Conservation (phyloP, 2,329 filamentous ascomycete species). For the Colletotrichum lupini region DNA sequence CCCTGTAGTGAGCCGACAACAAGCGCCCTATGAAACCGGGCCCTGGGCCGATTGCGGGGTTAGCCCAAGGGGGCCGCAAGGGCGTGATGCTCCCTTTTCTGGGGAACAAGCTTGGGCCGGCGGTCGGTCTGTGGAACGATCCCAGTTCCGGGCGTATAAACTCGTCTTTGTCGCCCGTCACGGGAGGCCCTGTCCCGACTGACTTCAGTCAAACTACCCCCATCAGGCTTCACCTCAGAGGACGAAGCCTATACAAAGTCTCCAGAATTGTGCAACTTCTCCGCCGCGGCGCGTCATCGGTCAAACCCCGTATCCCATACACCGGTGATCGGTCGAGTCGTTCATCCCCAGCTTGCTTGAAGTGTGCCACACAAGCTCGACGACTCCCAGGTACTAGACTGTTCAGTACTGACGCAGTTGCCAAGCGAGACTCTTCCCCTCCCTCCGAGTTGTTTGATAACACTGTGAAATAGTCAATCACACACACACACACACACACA, state of each 20-base stretch:
- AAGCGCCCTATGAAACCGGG: constrained; percentile 32
- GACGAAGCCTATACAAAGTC: background rate
- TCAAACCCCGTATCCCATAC: background rate
- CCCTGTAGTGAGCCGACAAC: constrained; percentile 27
- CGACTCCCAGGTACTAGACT: background rate
- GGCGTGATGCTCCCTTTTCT: constrained; percentile 31
- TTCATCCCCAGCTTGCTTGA: background rate
- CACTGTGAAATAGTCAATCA: constrained; percentile 5
- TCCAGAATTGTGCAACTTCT: background rate
- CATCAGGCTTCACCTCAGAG: background rate
- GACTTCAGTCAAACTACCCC: constrained; percentile 22
- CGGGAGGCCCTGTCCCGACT: constrained; percentile 1
- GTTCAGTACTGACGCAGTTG: background rate
- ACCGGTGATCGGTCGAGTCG: background rate
- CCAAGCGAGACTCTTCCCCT: background rate
- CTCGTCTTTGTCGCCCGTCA: constrained; percentile 28
- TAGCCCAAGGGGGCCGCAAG: background rate
- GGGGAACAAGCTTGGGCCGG: constrained; percentile 22
- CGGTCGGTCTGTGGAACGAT: constrained; percentile 24
- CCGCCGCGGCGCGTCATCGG: constrained; percentile 3
- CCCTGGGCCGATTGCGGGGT: constrained; percentile 30
- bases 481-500: background rate
- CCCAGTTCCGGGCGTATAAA: constrained; percentile 24
- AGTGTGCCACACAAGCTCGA: background rate
- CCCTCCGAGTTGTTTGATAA: constrained; percentile 2